Evolutionary conservation across 2,329 filamentous ascomycete genomes (phyloP).

Genomic region (Fragosphaeria purpurea): DNA sequence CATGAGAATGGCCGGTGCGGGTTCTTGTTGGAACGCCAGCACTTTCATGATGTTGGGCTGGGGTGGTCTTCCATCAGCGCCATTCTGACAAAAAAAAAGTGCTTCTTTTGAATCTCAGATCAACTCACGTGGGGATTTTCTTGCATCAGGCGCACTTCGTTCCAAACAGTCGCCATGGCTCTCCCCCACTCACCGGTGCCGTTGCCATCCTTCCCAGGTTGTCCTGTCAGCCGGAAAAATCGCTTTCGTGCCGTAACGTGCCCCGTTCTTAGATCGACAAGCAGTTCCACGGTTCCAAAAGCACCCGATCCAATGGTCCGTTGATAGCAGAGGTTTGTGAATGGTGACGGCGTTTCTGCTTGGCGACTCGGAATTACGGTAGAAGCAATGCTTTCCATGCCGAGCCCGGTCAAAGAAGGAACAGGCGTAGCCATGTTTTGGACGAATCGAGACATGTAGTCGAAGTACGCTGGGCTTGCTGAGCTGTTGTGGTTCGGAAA

Average conservation of each 20-base stretch:
- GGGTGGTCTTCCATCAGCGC: not conserved
- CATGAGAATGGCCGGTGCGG: too few relatives aligned
- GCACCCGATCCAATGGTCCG: not conserved
- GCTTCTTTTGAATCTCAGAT: not conserved
- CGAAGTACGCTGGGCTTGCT: not conserved
- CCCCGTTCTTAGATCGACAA: not conserved
- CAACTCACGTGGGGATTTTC: not conserved
- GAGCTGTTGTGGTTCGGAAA: not conserved
- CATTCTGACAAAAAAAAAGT: not conserved
- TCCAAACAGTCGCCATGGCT: not conserved
- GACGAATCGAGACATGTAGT: not conserved
- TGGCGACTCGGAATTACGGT: not conserved
- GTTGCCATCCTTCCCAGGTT: not conserved
- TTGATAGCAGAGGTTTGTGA: not conserved
- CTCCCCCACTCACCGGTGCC: not conserved
- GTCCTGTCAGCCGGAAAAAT: not conserved
- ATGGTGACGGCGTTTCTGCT: not conserved
- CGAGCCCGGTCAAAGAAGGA: not conserved
- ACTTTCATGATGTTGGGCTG: not conserved
- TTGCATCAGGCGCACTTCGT: not conserved
- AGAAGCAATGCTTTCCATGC: not conserved
- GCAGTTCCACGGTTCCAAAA: not conserved
- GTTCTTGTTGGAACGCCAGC: not conserved
- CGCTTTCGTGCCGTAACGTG: not conserved
- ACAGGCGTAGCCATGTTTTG: not conserved